Conservation (phyloP, 2,329 filamentous ascomycete species). For the Dothistroma septosporum region DNA sequence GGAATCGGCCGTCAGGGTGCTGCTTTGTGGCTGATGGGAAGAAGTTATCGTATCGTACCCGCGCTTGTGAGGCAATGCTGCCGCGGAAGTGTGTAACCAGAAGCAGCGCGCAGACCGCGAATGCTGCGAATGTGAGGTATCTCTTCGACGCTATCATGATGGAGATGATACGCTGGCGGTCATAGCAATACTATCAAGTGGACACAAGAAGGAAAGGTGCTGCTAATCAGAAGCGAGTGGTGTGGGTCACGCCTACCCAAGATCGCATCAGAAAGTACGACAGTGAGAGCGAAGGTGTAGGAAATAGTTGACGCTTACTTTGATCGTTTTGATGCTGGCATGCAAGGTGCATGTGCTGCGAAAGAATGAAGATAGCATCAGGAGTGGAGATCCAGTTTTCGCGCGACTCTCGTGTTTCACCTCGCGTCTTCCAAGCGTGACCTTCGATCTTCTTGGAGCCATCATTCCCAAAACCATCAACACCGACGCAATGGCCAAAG, state of each 20-base stretch:
- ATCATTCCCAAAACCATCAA: background rate
- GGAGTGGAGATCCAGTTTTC: background rate
- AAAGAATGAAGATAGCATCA: background rate
- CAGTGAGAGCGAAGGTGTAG: background rate
- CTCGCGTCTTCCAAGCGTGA: background rate
- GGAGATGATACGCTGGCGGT: background rate
- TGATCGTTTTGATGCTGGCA: background rate
- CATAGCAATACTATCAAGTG: background rate
- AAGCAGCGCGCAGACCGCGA: constrained; percentile 35
- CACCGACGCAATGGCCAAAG: constrained; percentile 40
- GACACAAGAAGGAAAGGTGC: no score
- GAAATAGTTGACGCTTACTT: background rate
- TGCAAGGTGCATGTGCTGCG: background rate
- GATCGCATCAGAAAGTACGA: background rate
- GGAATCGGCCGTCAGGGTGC: constrained; percentile 26
- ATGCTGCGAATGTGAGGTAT: background rate
- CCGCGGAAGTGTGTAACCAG: constrained; percentile 36
- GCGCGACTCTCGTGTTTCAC: background rate
- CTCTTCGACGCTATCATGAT: background rate
- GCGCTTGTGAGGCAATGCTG: constrained; percentile 16
- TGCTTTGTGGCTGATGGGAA: constrained; percentile 13
- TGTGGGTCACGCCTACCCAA: background rate
- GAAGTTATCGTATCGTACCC: constrained; percentile 15
- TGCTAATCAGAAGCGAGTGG: background rate
- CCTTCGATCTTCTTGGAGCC: background rate